Base-by-base conservation (phyloP, 208 protist genomes). In the Crithidia bombi region DNA sequence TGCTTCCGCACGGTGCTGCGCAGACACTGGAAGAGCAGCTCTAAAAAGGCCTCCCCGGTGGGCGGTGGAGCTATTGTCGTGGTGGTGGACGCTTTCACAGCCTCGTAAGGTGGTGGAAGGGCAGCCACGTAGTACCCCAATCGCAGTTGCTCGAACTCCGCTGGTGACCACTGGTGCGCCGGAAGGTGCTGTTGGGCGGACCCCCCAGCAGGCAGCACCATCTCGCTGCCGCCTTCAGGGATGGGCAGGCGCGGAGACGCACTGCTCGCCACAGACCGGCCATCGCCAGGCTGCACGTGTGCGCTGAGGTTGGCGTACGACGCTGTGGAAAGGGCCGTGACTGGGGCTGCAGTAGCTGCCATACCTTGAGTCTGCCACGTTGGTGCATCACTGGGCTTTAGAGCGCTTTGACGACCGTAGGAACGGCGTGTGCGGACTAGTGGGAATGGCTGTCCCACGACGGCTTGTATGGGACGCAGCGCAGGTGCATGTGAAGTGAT, bases 251-350 rank as follows among this genome's bases (percentile, higher is more conserved):
- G 21, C 9, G 9, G n/a, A n/a, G n/a, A n/a, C n/a, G n/a, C n/a
- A n/a, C n/a, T n/a, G n/a, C n/a, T n/a, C n/a, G n/a, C n/a, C n/a
- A n/a, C n/a, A n/a, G n/a, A n/a, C n/a, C n/a, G n/a, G n/a, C n/a
- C n/a, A n/a, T n/a, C n/a, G n/a, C n/a, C n/a, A n/a, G 83, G 79
- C 70, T 89, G 83, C 39, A 88, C 72, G 47, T 88, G 83, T 32
- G 83, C 83, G 9, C 76, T 87, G 32, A 76, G 69, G 28, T 56
- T 35, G 41, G 36, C 17, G 35, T 21, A 35, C 14, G 36, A 17
- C 23, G 32, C 7, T 11, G 39, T 38, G 0, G 23, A 6, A 0
- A 26, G 10, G 36, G 38, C 6, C 5, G 33, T 19, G n/a, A 39
- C 21, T 28, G 32, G 55, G 43, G 36, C 30, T 33, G 21, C n/a